phyloP scores from a whole-genome alignment of 2,329 filamentous ascomycete genomes.

The Claviceps africana region DNA sequence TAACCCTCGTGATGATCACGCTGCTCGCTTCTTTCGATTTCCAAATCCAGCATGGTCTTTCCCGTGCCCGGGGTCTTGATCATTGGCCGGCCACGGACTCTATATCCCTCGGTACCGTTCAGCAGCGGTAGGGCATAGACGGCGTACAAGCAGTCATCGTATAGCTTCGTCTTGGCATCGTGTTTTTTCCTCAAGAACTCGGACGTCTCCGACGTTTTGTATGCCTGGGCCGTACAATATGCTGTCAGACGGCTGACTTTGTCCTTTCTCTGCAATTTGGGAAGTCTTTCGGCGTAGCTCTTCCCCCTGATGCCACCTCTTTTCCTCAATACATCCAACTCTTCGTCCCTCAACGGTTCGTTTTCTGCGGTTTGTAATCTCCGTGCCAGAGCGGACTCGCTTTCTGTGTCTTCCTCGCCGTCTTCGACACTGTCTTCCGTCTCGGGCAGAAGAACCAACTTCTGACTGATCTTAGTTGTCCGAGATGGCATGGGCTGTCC shows the following conservation, averaged over 20 bases:
- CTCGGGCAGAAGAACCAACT: constrained; percentile 87
- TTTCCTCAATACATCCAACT: constrained; percentile 49
- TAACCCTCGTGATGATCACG: constrained; percentile 86
- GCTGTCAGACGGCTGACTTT: constrained; percentile 84
- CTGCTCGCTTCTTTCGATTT: constrained; percentile 87
- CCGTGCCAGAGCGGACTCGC: constrained; percentile 22
- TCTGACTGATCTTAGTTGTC: constrained; percentile 90
- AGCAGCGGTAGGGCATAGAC: constrained; percentile 88
- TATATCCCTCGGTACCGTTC: constrained; percentile 72
- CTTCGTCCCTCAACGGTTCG: constrained; percentile 51
- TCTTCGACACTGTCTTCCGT: constrained; percentile 46
- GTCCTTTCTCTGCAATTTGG: constrained; percentile 75
- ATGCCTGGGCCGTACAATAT: constrained; percentile 90
- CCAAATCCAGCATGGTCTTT: constrained; percentile 82
- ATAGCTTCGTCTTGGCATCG: constrained; percentile 84
- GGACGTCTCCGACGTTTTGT: constrained; percentile 77
- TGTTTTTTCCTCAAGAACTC: constrained; percentile 80
- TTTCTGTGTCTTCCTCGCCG: constrained; percentile 44
- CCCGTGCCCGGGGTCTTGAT: constrained; percentile 80
- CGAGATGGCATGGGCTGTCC: constrained; percentile 60
- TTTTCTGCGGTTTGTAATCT: constrained; percentile 43
- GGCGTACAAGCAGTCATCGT: constrained; percentile 92
- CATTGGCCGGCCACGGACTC: constrained; percentile 78
- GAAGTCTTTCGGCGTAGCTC: constrained; percentile 84
- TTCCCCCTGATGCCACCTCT: constrained; percentile 55